These are phyloP conservation scores for Mycena haematopus DNA, from an alignment of 768 basidiomycete species.

Conservation along the genomic window DNA sequence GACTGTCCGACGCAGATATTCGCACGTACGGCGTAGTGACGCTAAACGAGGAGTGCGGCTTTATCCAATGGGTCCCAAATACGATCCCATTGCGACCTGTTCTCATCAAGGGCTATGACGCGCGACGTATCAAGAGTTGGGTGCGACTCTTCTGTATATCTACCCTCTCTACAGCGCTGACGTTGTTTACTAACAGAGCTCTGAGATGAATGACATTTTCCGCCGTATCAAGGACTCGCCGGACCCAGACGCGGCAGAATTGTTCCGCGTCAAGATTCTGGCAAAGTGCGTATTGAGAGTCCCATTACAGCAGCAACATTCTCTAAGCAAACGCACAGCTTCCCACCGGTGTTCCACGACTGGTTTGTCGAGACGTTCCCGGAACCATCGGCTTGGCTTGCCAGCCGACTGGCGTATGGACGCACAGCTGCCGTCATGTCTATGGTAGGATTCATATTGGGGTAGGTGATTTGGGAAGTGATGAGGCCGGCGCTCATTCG, in stretches of 20 bases:
- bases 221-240: slow-evolving; percentile 54
- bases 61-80: slow-evolving; percentile 98
- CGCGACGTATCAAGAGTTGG: slow-evolving; percentile 47
- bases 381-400: slow-evolving; percentile 94
- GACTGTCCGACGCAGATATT: slow-evolving; percentile 64
- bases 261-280: slow-evolving; percentile 63
- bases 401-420: slow-evolving; percentile 83
- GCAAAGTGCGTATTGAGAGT: slow-evolving; percentile 50
- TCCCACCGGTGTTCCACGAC: slow-evolving; percentile 89
- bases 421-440: slow-evolving; percentile 97
- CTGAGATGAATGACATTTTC: slow-evolving; percentile 54
- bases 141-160: slow-evolving; percentile 35
- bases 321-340: slow-evolving; percentile 47
- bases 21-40: slow-evolving; percentile 99
- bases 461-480: slow-evolving; percentile 54
- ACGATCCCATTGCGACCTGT: slow-evolving; percentile 84
- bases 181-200: slow-evolving; percentile 39
- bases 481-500: not conserved
- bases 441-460: slow-evolving; percentile 97
- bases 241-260: slow-evolving; percentile 56
- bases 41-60: slow-evolving; percentile 95
- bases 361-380: slow-evolving; percentile 99
- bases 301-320: not conserved
- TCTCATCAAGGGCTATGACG: slow-evolving; percentile 70
- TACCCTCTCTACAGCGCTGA: not conserved